Base-by-base conservation (phyloP, 2,329 filamentous ascomycete species). In the Apiospora arundinis region DNA sequence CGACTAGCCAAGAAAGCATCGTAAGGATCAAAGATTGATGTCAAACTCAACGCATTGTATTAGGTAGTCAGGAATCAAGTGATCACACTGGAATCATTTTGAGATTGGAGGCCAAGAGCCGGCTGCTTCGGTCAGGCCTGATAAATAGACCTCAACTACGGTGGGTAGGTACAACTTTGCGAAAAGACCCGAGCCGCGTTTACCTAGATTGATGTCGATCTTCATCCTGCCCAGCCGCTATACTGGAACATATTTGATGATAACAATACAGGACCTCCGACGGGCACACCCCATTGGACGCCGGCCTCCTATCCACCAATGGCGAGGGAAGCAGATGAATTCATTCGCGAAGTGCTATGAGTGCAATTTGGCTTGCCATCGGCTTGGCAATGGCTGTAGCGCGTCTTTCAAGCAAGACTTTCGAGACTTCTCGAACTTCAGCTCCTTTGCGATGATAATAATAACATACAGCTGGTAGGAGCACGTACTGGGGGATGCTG, bases 181-280 rank as follows among this genome's bases (percentile, higher is more conserved):
- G 2, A 12, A 4, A 7, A 37, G 18, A 37, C 21, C 21, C 16
- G 52, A 37, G 6, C 52, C 52, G 52, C 16, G 42, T 14, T 28
- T 25, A 14, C 48, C 28, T n/a, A 60, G 14, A 32, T n/a, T 40
- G n/a, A 14, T 63, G 56, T 14, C 56, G 56, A 63, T 63, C 56
- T 63, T 40, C 56, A n/a, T n/a, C 1, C 56, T 40, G 32, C 32
- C 56, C 21, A 40, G 32, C 32, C 56, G 32, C 56, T 63, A 40
- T 37, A 6, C 56, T 63, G 56, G 56, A 18, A 63, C 56, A 63
- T 9, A 21, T 60, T 60, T 60, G 52, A 60, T 37, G 52, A 56
- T 18, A 56, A 32, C 49, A 56, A 56, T 16, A 52, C 23, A 52
- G 14, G 11, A 52, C 49, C 2, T 23, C 23, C 48, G 0, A 52